A percentile compares a stretch with the other conserved stretches of the same genome.
phyloP scores from a whole-genome alignment of 2,329 filamentous ascomycete genomes.

The Sclerotinia subarctica region DNA sequence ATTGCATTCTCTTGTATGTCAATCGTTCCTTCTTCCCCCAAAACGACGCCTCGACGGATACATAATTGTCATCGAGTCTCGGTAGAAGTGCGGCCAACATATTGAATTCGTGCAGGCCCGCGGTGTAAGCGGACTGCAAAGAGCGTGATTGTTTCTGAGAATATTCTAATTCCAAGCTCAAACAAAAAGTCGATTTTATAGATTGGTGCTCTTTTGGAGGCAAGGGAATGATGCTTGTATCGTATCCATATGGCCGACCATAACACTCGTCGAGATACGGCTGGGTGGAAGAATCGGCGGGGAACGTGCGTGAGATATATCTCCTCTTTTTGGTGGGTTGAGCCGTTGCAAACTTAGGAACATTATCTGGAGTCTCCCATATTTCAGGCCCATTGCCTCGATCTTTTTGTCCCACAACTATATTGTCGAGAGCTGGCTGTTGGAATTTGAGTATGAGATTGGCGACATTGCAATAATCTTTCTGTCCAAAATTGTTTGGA shows the following conservation, averaged over 20 bases:
- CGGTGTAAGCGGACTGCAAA: not conserved
- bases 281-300: conserved; percentile 1
- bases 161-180: not conserved
- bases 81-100: not conserved
- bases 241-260: conserved; percentile 3
- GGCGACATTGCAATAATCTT: not conserved
- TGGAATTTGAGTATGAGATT: not conserved
- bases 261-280: not conserved
- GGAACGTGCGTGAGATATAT: conserved; percentile 6
- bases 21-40: not conserved
- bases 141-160: not conserved
- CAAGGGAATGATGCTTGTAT: not conserved
- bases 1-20: not conserved
- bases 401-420: not conserved
- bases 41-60: too few species aligned
- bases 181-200: not conserved
- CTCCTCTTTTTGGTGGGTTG: not conserved
- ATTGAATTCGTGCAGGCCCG: not conserved
- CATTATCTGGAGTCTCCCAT: not conserved
- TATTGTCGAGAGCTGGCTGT: not conserved
- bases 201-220: too few species aligned
- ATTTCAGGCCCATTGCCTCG: not conserved
- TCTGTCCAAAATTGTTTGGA: not conserved
- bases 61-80: not conserved
- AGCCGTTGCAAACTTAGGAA: not conserved